Evolutionary conservation across 257 asterid genomes (phyloP).

Genomic region (Datura wrightii): DNA sequence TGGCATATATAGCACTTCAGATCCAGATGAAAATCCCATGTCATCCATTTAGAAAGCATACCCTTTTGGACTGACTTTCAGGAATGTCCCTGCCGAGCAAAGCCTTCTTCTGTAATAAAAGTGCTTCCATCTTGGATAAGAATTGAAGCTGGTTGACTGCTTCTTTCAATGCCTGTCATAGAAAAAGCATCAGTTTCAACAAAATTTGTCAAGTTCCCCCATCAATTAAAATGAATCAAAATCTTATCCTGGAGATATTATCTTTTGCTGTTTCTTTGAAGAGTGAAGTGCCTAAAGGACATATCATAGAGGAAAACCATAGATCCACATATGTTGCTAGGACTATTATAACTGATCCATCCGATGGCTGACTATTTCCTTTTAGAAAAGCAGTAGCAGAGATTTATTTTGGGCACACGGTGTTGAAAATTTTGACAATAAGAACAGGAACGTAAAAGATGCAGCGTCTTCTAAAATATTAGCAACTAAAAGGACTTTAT

Average conservation of each 20-base stretch:
- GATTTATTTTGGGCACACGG: background rate
- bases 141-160: slow-evolving; percentile 60
- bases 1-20: slow-evolving; percentile 25
- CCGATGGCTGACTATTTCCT: background rate
- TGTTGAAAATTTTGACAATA: background rate
- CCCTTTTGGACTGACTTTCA: slow-evolving; percentile 61
- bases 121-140: slow-evolving; percentile 75
- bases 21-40: slow-evolving; percentile 28
- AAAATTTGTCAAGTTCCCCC: background rate
- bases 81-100: slow-evolving; percentile 51
- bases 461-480: background rate
- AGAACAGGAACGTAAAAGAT: background rate
- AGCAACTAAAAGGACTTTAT: slow-evolving; percentile 15
- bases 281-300: background rate
- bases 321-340: slow-evolving; percentile 8
- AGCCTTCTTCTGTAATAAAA: slow-evolving; percentile 62
- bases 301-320: background rate
- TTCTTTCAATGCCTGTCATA: slow-evolving; percentile 65
- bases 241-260: background rate
- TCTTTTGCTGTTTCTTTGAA: background rate
- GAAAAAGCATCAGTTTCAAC: slow-evolving; percentile 28
- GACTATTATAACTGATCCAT: background rate
- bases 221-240: slow-evolving; percentile 2
- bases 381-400: background rate
- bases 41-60: slow-evolving; percentile 37